phyloP scores from a whole-genome alignment of 2,329 filamentous ascomycete species.

The Claviceps sorghi region DNA sequence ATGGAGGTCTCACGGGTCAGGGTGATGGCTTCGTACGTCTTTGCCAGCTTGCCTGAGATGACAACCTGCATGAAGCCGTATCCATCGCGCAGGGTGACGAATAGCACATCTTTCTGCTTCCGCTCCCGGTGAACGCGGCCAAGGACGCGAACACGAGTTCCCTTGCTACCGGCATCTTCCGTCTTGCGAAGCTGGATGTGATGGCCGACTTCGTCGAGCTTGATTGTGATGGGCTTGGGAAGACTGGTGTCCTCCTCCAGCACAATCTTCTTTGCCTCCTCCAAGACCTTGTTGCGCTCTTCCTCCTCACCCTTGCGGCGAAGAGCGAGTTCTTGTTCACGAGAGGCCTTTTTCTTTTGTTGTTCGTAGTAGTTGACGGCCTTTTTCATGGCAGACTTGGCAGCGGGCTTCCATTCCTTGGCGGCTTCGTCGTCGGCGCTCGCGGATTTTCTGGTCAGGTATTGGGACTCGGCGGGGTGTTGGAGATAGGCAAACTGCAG shows the following conservation, averaged over 20 bases:
- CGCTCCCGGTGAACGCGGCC: slow-evolving; percentile 72
- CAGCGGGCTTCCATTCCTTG: slow-evolving; percentile 19
- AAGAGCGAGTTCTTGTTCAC: slow-evolving; percentile 9
- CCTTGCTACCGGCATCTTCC: slow-evolving; percentile 36
- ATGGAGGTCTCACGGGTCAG: slow-evolving; percentile 81
- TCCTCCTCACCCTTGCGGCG: slow-evolving; percentile 11
- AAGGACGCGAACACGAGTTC: slow-evolving; percentile 62
- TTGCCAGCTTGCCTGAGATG: slow-evolving; percentile 62
- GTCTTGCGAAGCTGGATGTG: slow-evolving; percentile 18
- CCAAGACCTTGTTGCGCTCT: slow-evolving; percentile 28
- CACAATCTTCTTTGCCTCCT: slow-evolving; percentile 64
- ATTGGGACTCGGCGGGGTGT: slow-evolving; percentile 16
- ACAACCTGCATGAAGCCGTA: slow-evolving; percentile 29
- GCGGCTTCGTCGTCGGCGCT: slow-evolving; percentile 25
- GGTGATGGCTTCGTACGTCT: slow-evolving; percentile 81
- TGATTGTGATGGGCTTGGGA: slow-evolving; percentile 63
- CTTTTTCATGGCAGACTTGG: slow-evolving; percentile 11
- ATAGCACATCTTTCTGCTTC: slow-evolving; percentile 70
- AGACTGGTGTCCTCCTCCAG: slow-evolving; percentile 55
- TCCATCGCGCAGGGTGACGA: slow-evolving; percentile 74
- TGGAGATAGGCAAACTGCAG: slow-evolving; percentile 60
- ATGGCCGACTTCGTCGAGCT: slow-evolving; percentile 21
- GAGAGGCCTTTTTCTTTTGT: slow-evolving; percentile 11
- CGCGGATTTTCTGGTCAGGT: slow-evolving; percentile 34
- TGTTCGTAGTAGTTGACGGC: slow-evolving; percentile 10